These are phyloP conservation scores for Penicillium coprophilum DNA, from an alignment of 495 filamentous ascomycete genomes.

Conservation along the genomic window DNA sequence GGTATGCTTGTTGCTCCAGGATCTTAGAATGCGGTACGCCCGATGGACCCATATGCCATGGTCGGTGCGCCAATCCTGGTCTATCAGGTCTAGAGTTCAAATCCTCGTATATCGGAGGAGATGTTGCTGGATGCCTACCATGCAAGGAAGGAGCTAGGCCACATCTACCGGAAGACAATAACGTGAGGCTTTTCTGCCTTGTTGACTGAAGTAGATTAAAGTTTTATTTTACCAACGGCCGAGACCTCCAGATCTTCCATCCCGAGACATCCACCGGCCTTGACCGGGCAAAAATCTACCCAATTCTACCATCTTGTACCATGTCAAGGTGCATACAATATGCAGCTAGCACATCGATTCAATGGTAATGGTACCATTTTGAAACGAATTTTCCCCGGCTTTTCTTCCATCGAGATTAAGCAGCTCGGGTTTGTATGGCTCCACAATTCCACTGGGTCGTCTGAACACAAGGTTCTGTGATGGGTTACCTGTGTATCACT, in stretches of 20 bases:
- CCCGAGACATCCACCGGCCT: slow-evolving; percentile 11
- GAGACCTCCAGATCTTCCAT: slow-evolving; percentile 5
- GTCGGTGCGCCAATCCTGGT: neutral
- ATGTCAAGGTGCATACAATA: neutral
- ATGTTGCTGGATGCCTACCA: neutral
- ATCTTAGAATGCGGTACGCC: slow-evolving; percentile 15
- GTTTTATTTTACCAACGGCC: slow-evolving; percentile 9
- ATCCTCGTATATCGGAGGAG: neutral
- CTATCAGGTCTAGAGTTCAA: slow-evolving; percentile 5
- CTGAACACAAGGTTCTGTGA: slow-evolving; percentile 26
- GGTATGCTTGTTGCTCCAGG: slow-evolving; percentile 28
- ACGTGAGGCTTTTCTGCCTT: neutral
- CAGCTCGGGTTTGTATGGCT: neutral
- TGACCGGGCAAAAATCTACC: slow-evolving; percentile 1
- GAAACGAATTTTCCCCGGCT: neutral
- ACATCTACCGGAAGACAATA: neutral
- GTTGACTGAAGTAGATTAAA: slow-evolving; percentile 1
- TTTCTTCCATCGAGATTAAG: slow-evolving; percentile 5
- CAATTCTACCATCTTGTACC: neutral
- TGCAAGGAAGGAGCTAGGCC: neutral
- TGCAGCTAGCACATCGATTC: neutral
- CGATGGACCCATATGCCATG: slow-evolving; percentile 11
- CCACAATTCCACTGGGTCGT: slow-evolving; percentile 10
- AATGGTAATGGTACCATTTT: neutral
- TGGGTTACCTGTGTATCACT: slow-evolving; percentile 23